Evolutionary conservation across 208 protist genomes (phyloP), one percentile per base, ranked within the genome.

Genomic region (Trypanosoma brucei): DNA sequence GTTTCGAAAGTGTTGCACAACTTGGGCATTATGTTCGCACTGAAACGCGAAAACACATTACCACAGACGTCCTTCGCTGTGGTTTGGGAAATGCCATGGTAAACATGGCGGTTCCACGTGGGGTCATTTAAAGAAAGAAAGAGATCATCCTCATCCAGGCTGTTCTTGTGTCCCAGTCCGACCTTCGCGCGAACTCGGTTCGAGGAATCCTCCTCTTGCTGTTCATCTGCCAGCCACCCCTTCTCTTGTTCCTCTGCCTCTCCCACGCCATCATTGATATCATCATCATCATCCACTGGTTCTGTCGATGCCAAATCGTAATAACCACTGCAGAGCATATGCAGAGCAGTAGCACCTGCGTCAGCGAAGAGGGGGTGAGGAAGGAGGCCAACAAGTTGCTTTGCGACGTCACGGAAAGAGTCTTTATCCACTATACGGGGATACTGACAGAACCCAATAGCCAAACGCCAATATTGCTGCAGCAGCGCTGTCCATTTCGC

Each of bases 11-110:
- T 81, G 71, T 94, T 94, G 63, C 88, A 94, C 45, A 94, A 76
- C 39, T 84, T 84, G 9, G 88, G 88, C 88, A 94, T 94, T 63
- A 94, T 89, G 70, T 94, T 94, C 0, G 74, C 79, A 67, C 83
- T 91, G 65, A 88, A 94, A 68, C 81, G 86, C 56, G 75, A 71
- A 60, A 94, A 86, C 31, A 94, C 66, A 42, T 70, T 78, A 36
- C 77, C 71, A 69, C 88, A 94, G 31, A 92, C 84, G 42, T 71
- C 31, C 51, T 69, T 72, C 5, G 88, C 83, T 44, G 76, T 68
- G 13, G 56, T 75, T 44, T 88, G 76, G 3, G 83, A 78, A 62
- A 94, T 94, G 72, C 82, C 81, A 75, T 94, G 88, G 59, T 88
- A 94, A 35, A 73, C 56, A 70, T 92, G 83, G 48, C 77, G 76